Conservation (phyloP, 2,329 filamentous ascomycete species). For the Pyrenophora graminea region DNA sequence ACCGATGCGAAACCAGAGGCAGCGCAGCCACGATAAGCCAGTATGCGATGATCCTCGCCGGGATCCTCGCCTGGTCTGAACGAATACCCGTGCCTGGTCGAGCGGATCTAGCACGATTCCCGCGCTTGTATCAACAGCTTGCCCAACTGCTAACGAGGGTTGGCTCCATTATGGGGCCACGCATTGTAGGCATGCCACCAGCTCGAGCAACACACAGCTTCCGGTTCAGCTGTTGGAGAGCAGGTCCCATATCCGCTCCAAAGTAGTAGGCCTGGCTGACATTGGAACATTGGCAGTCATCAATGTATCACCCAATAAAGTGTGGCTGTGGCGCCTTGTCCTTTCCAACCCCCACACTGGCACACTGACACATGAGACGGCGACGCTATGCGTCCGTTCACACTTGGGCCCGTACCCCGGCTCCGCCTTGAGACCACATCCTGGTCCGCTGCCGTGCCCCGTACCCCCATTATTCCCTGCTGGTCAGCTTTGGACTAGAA, state of each 20-base stretch:
- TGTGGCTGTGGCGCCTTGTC: slow-evolving; percentile 31
- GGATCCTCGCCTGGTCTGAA: slow-evolving; percentile 25
- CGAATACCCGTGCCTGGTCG: slow-evolving; percentile 9
- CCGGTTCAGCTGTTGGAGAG: no score
- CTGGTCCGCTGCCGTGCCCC: slow-evolving; percentile 34
- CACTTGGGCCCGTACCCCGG: slow-evolving; percentile 30
- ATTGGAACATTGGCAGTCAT: slow-evolving; percentile 12
- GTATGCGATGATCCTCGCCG: slow-evolving; percentile 28
- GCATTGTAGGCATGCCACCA: no score
- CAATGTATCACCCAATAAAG: slow-evolving; percentile 27
- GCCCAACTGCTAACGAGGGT: background rate
- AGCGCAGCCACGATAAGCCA: slow-evolving; percentile 24
- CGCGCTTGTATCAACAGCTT: background rate
- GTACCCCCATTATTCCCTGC: slow-evolving; percentile 30
- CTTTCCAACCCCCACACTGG: slow-evolving; percentile 37
- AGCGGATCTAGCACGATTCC: background rate
- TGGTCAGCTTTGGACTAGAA: slow-evolving; percentile 35
- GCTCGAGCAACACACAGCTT: no score
- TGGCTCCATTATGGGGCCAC: no score
- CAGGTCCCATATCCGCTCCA: slow-evolving; percentile 6
- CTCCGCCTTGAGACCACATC: slow-evolving; percentile 34
- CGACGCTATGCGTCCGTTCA: slow-evolving; percentile 38
- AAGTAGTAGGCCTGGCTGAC: slow-evolving; percentile 11
- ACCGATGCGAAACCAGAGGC: slow-evolving; percentile 7
- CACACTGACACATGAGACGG: slow-evolving; percentile 32